Base-by-base conservation (phyloP, 1,139 yeast genomes). In the Yamadazyma trypodendri region DNA sequence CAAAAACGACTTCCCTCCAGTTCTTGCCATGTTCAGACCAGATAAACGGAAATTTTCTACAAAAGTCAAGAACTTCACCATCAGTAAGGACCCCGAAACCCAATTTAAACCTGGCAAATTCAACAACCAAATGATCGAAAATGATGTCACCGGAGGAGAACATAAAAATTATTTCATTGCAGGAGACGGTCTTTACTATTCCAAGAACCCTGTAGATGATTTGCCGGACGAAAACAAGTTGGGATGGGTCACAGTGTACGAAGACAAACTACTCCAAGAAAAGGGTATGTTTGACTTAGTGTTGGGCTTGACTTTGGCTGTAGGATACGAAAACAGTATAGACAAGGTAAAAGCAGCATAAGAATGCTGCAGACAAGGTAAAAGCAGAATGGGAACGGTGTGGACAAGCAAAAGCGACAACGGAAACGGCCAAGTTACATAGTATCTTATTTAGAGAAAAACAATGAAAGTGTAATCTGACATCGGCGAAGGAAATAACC, bases 211-310 rank as follows among this genome's bases (percentile, higher is more conserved):
- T 0, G 61, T 60, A 7, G 86, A 81, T 52, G 86, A 80, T 53
- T 60, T 72, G 4, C 84, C 85, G 0, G 77, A 75, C 50, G 79
- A 75, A 32, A 70, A 65, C 38, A 80, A 78, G 47, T 46, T 79
- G 27, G 85, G 86, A 0, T 80, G 86, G 86, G 53, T 80, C 4
- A 78, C 85, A 0, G 62, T 80, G 2, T 79, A 75, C 47, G 83
- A 79, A 31, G 77, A 76, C 38, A 41, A 43, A 2, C 34, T 61
- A 11, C 58, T 63, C 33, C 46, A 48, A 14, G 54, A 56, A 6
- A 55, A 58, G 24, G 81, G 81, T 0, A 67, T 71, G 63, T 79
- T 80, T 68, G 82, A 79, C 45, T 48, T 71, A 36, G 75, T 72
- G 1, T 45, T 80, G 18, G 83, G 82, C 0, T 51, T 75, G 50